A percentile compares a stretch with the other conserved stretches of the same genome.
Evolutionary conservation across 148 eudicot species (phyloP).

Genomic region (Talinum fruticosum): DNA sequence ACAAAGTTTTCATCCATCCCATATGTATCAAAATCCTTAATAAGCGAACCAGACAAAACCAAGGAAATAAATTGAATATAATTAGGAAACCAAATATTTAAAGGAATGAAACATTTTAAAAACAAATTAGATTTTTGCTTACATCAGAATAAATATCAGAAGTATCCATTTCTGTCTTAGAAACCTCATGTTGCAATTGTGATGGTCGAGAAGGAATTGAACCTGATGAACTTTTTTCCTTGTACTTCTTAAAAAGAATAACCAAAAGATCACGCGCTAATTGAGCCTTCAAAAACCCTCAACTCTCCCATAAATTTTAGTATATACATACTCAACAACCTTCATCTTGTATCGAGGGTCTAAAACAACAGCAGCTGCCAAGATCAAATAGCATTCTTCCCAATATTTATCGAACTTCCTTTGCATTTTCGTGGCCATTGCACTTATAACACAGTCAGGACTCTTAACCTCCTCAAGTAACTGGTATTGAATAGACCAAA

Average conservation of each 20-base stretch:
- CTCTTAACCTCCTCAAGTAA: background rate
- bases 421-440: background rate
- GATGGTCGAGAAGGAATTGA: background rate
- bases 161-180: background rate
- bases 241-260: background rate
- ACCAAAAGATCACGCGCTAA: background rate
- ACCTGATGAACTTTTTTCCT: background rate
- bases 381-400: background rate
- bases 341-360: background rate
- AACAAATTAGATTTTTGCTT: background rate
- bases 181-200: background rate
- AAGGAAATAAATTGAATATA: background rate
- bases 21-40: constrained; percentile 2
- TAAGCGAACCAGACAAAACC: background rate
- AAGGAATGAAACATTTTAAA: background rate
- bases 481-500: background rate
- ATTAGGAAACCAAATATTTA: background rate
- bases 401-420: constrained; percentile 1
- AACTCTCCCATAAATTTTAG: background rate
- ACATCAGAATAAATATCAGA: background rate
- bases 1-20: background rate
- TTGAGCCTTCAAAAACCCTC: constrained; percentile 2
- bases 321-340: background rate
- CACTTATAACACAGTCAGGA: background rate
- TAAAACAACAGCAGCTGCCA: background rate